phyloP scores from a whole-genome alignment of 2,329 filamentous ascomycete genomes.

The Penicillium sclerotigenum region DNA sequence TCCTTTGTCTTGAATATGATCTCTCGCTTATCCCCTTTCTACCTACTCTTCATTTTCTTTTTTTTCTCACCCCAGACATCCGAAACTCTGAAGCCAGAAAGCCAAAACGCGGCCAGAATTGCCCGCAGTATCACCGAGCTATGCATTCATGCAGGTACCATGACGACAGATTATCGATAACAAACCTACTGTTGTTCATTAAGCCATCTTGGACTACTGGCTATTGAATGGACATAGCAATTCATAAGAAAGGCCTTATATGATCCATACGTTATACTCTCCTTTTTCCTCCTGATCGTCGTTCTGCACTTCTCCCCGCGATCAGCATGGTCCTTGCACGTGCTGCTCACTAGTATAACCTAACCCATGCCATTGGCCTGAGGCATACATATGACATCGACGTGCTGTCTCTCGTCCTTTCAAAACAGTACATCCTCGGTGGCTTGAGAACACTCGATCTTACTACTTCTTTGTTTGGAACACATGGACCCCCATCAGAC shows the following conservation, averaged over 20 bases:
- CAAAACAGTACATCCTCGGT: background rate
- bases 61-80: background rate
- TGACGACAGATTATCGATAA: constrained; percentile 1
- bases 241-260: background rate
- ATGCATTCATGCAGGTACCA: constrained; percentile 13
- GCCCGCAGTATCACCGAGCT: constrained; percentile 4
- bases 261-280: background rate
- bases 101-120: background rate
- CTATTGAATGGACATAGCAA: background rate
- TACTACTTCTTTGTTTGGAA: background rate
- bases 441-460: background rate
- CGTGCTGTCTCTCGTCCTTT: too few relatives aligned
- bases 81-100: background rate
- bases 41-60: background rate
- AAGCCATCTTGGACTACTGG: background rate
- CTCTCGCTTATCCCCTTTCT: background rate
- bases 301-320: constrained; percentile 22
- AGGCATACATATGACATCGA: background rate
- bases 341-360: constrained; percentile 18
- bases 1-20: constrained; percentile 1
- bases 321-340: constrained; percentile 21
- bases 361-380: constrained; percentile 8
- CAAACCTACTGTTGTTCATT: background rate
- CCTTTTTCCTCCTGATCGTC: constrained; percentile 23
- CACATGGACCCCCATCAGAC: background rate